Evolutionary conservation across 2,329 filamentous ascomycete genomes (phyloP).

Genomic region (Hypoxylon sp.): DNA sequence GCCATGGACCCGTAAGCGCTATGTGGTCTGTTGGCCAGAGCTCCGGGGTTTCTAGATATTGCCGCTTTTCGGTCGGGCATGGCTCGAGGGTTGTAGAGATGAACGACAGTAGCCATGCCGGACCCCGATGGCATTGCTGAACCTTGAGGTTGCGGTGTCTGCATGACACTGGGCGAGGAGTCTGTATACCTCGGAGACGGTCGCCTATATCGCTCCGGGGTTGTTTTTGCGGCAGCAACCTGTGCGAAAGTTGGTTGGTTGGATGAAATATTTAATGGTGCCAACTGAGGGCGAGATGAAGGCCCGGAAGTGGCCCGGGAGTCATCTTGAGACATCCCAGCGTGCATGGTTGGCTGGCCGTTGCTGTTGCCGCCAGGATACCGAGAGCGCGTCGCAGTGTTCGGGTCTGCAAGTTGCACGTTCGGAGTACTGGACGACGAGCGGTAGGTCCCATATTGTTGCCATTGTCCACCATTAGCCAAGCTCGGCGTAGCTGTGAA

Average conservation of each 20-base stretch:
- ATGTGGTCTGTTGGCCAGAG: conserved; percentile 64
- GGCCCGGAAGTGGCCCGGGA: conserved; percentile 59
- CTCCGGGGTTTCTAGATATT: conserved; percentile 53
- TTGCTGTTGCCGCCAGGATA: conserved; percentile 23
- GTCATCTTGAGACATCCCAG: conserved; percentile 68
- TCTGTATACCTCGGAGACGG: conserved; percentile 70
- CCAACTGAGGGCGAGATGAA: conserved; percentile 61
- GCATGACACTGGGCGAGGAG: conserved; percentile 55
- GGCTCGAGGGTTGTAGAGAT: conserved; percentile 66
- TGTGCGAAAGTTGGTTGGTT: conserved; percentile 69
- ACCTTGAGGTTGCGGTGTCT: conserved; percentile 52
- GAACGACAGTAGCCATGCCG: conserved; percentile 68
- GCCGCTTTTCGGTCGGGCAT: conserved; percentile 56
- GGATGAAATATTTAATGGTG: conserved; percentile 56
- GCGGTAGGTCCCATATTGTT: conserved; percentile 64
- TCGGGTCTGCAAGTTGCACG: conserved; percentile 59
- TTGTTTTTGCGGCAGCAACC: conserved; percentile 74
- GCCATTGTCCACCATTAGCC: conserved; percentile 68
- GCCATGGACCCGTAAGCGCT: conserved; percentile 64
- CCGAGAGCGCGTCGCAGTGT: conserved; percentile 46
- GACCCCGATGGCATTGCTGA: conserved; percentile 66
- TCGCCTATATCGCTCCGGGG: conserved; percentile 88
- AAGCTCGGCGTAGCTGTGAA: conserved; percentile 80
- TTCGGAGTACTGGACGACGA: conserved; percentile 62
- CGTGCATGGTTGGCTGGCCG: conserved; percentile 49